These are phyloP conservation scores for Fusarium lateritium DNA, from an alignment of 2,329 filamentous ascomycete genomes.

Conservation along the genomic window DNA sequence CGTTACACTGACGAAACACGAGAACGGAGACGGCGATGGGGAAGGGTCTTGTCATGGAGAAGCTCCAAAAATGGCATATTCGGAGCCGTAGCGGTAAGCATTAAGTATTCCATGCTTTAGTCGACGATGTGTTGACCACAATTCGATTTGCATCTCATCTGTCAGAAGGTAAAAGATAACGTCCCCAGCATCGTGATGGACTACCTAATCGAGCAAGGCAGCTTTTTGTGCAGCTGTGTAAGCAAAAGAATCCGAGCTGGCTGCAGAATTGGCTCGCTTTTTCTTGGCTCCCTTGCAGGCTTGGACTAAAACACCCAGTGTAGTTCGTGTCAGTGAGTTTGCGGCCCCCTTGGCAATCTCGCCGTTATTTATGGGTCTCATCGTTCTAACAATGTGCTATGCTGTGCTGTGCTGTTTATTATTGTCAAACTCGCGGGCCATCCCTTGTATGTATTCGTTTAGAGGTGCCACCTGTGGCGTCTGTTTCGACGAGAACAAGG, in stretches of 20 bases:
- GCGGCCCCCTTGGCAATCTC: slow-evolving; percentile 42
- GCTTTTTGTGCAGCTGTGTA: slow-evolving; percentile 13
- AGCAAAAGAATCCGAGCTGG: slow-evolving; percentile 23
- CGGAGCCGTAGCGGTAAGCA: too few relatives aligned
- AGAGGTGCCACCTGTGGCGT: slow-evolving; percentile 28
- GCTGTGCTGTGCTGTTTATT: slow-evolving; percentile 33
- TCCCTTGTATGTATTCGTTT: slow-evolving; percentile 28
- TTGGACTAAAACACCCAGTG: slow-evolving; percentile 27
- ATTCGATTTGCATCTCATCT: not conserved
- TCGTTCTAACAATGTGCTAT: slow-evolving; percentile 10
- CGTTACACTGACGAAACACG: slow-evolving; percentile 42
- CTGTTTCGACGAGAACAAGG: slow-evolving; percentile 18
- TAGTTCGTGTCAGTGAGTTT: slow-evolving; percentile 41
- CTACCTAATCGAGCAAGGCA: slow-evolving; percentile 23
- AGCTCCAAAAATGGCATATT: slow-evolving; percentile 16
- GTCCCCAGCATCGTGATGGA: not conserved
- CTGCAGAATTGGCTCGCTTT: slow-evolving; percentile 32
- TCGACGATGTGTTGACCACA: too few relatives aligned
- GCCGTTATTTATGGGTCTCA: slow-evolving; percentile 23
- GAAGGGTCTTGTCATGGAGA: slow-evolving; percentile 19
- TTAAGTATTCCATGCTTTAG: too few relatives aligned
- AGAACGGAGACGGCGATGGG: slow-evolving; percentile 19
- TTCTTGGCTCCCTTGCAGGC: slow-evolving; percentile 19
- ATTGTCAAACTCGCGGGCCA: slow-evolving; percentile 40
- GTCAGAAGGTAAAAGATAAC: not conserved